phyloP scores from a whole-genome alignment of 2,329 filamentous ascomycete species.

The Pyrenophora teres region DNA sequence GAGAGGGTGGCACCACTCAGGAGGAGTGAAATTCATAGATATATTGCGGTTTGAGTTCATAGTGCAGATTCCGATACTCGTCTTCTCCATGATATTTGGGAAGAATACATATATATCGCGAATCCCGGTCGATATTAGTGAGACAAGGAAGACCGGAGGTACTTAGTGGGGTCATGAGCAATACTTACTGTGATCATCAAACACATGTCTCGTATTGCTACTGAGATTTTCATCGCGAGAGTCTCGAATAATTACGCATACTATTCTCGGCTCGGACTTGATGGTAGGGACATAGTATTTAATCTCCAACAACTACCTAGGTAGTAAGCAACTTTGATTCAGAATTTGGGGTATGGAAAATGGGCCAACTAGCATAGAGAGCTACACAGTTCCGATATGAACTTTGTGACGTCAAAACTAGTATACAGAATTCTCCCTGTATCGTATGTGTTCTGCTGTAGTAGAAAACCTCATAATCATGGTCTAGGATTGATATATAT shows the following conservation, averaged over 20 bases:
- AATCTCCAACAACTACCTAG: too few relatives aligned
- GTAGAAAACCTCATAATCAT: not conserved
- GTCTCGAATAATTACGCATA: not conserved
- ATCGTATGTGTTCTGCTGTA: not conserved
- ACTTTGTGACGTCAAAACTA: too few relatives aligned
- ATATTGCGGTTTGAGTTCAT: not conserved
- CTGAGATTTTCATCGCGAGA: not conserved
- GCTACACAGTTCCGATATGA: too few relatives aligned
- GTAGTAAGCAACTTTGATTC: too few relatives aligned
- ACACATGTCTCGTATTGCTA: not conserved
- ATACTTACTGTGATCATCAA: not conserved
- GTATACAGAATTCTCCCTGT: too few relatives aligned
- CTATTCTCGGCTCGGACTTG: not conserved
- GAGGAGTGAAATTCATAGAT: not conserved
- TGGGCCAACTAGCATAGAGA: too few relatives aligned
- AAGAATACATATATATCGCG: not conserved
- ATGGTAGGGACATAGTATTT: too few relatives aligned
- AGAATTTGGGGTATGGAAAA: too few relatives aligned
- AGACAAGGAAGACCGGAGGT: not conserved
- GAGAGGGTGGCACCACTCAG: not conserved
- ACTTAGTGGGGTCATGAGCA: not conserved
- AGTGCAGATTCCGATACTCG: not conserved
- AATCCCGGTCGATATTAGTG: too few relatives aligned
- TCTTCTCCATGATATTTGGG: not conserved
- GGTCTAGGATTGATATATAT: too few relatives aligned